Conservation (phyloP, 2,329 filamentous ascomycete species). For the Pseudogymnoascus sp. region DNA sequence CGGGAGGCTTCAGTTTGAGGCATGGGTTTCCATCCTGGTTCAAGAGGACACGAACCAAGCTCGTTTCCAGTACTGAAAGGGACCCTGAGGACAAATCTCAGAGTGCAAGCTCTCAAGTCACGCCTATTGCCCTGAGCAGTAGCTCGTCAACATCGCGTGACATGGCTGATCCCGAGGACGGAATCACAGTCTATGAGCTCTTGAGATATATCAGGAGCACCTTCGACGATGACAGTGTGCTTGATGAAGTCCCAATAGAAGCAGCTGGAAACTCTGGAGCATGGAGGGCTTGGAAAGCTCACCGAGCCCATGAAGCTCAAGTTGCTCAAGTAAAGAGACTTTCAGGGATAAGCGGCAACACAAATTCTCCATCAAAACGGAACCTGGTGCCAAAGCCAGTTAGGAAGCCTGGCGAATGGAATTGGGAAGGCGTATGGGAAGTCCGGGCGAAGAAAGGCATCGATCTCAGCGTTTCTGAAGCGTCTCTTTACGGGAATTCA, state of each 20-base stretch:
- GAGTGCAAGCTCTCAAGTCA: neutral
- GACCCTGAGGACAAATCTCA: neutral
- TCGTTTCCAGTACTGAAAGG: constrained; percentile 31
- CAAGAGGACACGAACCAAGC: constrained; percentile 43
- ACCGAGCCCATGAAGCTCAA: constrained; percentile 43
- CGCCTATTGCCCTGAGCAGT: neutral
- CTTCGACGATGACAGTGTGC: constrained; percentile 67
- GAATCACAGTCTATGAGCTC: constrained; percentile 52
- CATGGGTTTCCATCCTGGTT: constrained; percentile 93
- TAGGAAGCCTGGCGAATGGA: constrained; percentile 74
- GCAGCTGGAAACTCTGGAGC: constrained; percentile 84
- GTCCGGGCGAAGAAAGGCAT: constrained; percentile 76
- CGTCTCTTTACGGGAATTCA: constrained; percentile 63
- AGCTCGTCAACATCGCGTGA: neutral
- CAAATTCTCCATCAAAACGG: neutral
- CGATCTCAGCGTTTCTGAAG: constrained; percentile 66
- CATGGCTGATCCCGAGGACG: constrained; percentile 10
- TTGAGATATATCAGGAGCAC: constrained; percentile 73
- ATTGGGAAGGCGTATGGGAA: constrained; percentile 97
- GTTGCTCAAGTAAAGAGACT: neutral
- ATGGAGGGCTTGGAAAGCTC: constrained; percentile 85
- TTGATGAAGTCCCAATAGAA: constrained; percentile 71
- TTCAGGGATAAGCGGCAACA: neutral
- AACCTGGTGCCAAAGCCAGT: constrained; percentile 11
- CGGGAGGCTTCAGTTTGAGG: constrained; percentile 80